These are phyloP conservation scores for Populus deltoides DNA, from an alignment of 345 rosid species.

Conservation along the genomic window DNA sequence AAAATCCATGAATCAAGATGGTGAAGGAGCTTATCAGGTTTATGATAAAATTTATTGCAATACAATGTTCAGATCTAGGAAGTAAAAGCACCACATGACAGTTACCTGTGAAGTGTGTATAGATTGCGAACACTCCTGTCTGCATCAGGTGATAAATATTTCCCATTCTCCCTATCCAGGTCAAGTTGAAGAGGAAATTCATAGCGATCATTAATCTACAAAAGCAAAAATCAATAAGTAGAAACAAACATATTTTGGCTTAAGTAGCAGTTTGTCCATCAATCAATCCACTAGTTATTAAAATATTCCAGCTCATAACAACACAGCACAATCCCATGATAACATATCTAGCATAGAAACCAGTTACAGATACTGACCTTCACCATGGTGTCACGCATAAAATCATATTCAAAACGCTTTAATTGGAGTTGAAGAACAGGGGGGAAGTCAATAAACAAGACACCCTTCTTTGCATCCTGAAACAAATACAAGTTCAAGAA, in stretches of 20 bases:
- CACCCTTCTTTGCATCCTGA: slow-evolving; percentile 96
- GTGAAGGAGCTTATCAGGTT: not conserved
- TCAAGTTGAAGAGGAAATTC: slow-evolving; percentile 97
- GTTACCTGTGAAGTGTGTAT: slow-evolving; percentile 84
- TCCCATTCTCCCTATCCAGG: slow-evolving; percentile 79
- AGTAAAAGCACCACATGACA: not conserved
- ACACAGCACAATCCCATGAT: not conserved
- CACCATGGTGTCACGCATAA: slow-evolving; percentile 88
- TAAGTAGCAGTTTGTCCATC: not conserved
- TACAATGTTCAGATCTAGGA: not conserved
- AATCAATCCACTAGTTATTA: not conserved
- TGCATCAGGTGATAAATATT: slow-evolving; percentile 86
- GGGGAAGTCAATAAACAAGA: slow-evolving; percentile 84
- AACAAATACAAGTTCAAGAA: slow-evolving; percentile 17
- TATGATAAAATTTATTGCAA: not conserved
- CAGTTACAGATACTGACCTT: slow-evolving; percentile 54
- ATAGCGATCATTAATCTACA: slow-evolving; percentile 92
- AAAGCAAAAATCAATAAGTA: slow-evolving; percentile 9
- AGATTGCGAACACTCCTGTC: slow-evolving; percentile 91
- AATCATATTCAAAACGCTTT: slow-evolving; percentile 93
- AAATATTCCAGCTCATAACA: not conserved
- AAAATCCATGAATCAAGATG: not conserved
- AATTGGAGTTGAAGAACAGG: slow-evolving; percentile 98
- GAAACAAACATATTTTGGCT: not conserved
- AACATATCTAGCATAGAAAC: not conserved